Percentiles rank a stretch among this genome's conserved stretches.
Evolutionary conservation across 2,329 filamentous ascomycete genomes (phyloP).

Genomic region (Sporothrix dimorphospora): DNA sequence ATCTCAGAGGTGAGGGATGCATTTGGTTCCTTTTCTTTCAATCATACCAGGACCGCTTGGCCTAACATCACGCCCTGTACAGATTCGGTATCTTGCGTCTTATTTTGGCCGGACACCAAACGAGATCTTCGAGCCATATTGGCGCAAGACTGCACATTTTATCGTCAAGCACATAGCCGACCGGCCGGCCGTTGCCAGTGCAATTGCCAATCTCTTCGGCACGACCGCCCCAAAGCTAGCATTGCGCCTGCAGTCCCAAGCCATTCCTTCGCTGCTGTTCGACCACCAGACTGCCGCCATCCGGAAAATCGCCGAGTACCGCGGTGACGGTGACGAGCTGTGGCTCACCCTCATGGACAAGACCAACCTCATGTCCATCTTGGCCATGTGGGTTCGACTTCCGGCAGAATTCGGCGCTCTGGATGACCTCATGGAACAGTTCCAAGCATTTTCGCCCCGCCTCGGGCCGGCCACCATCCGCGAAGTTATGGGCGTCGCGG

Average conservation of each 20-base stretch:
- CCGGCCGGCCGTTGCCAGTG: constrained; percentile 79
- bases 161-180: constrained; percentile 80
- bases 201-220: constrained; percentile 79
- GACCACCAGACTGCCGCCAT: constrained; percentile 68
- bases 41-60: neutral
- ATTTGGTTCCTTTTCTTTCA: too few species aligned
- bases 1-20: constrained; percentile 29
- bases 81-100: constrained; percentile 71
- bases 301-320: constrained; percentile 76
- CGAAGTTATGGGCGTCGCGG: constrained; percentile 32
- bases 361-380: constrained; percentile 59
- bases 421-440: constrained; percentile 31
- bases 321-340: constrained; percentile 65
- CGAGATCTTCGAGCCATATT: constrained; percentile 82
- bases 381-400: constrained; percentile 47
- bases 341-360: constrained; percentile 59
- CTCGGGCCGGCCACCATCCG: constrained; percentile 31
- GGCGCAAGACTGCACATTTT: constrained; percentile 80
- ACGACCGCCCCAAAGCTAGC: constrained; percentile 76
- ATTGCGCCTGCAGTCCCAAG: constrained; percentile 74
- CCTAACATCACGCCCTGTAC: neutral
- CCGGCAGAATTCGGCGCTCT: constrained; percentile 27
- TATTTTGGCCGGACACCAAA: constrained; percentile 63
- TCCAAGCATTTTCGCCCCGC: constrained; percentile 29
- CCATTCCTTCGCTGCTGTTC: constrained; percentile 83